Conservation (phyloP, 768 basidiomycete species). For the Lactarius quietus region DNA sequence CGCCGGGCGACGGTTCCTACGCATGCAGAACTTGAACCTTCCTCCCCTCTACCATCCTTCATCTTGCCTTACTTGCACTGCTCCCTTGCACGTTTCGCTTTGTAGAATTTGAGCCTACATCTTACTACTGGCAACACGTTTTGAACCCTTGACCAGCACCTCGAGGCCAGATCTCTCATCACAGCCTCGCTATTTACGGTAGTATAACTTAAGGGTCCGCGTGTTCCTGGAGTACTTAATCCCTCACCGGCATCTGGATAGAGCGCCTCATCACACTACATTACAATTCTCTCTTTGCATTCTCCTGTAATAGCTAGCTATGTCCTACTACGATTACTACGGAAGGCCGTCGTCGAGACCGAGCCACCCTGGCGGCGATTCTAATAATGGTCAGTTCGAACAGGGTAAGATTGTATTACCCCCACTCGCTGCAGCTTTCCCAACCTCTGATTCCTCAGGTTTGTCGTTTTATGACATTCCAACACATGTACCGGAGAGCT, state of each 20-base stretch:
- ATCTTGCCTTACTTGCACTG: slow-evolving; percentile 10
- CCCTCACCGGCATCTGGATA: neutral
- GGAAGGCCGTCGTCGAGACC: slow-evolving; percentile 19
- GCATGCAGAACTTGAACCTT: slow-evolving; percentile 3
- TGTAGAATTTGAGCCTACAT: slow-evolving; percentile 3
- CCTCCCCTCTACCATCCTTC: slow-evolving; percentile 3
- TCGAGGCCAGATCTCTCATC: slow-evolving; percentile 15
- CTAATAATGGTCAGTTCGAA: slow-evolving; percentile 26
- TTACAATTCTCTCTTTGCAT: slow-evolving; percentile 23
- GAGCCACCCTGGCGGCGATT: slow-evolving; percentile 15
- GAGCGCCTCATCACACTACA: slow-evolving; percentile 19
- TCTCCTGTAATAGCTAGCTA: slow-evolving; percentile 27
- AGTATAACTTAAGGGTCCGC: neutral
- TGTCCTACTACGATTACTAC: slow-evolving; percentile 25
- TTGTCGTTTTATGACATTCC: slow-evolving; percentile 20
- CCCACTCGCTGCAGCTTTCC: slow-evolving; percentile 26
- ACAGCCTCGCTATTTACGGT: neutral
- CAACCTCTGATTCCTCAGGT: slow-evolving; percentile 25
- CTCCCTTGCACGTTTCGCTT: slow-evolving; percentile 21
- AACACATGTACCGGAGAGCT: slow-evolving; percentile 18
- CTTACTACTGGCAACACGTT: slow-evolving; percentile 17
- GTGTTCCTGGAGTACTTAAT: slow-evolving; percentile 20
- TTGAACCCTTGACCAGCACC: slow-evolving; percentile 15
- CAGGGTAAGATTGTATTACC: slow-evolving; percentile 28
- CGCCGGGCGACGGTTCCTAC: slow-evolving; percentile 10